Evolutionary conservation across 1,284 basidiomycete species (phyloP).

Genomic region (Malassezia arunalokei): DNA sequence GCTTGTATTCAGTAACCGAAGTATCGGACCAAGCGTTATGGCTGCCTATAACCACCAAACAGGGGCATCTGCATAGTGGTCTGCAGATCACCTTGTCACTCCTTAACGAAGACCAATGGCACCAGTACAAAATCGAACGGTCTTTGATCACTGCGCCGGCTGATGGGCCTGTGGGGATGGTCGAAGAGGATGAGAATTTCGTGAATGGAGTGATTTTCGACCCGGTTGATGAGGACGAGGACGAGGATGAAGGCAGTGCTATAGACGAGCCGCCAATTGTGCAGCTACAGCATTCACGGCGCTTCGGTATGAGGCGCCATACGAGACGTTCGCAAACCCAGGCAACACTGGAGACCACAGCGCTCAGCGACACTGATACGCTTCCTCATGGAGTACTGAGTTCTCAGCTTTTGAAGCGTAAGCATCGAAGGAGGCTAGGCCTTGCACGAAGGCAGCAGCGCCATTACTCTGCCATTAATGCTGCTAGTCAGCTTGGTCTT

Average conservation of each 20-base stretch:
- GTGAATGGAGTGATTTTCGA: constrained; percentile 1
- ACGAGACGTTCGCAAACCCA: not conserved
- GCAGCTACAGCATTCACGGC: not conserved
- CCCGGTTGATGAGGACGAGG: not conserved
- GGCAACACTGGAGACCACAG: not conserved
- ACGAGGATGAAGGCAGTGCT: not conserved
- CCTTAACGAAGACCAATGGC: not conserved
- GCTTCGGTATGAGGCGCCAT: no score
- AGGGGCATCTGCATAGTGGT: not conserved
- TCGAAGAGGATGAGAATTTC: not conserved
- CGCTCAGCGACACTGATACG: not conserved
- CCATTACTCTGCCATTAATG: not conserved
- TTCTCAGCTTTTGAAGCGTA: not conserved
- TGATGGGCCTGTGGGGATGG: constrained; percentile 4
- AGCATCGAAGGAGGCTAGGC: not conserved
- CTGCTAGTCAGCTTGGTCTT: constrained; percentile 18
- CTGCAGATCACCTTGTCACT: not conserved
- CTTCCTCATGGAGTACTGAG: not conserved
- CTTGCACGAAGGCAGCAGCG: not conserved
- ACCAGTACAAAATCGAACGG: not conserved
- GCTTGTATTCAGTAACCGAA: not conserved
- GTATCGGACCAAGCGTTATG: not conserved
- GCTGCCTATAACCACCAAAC: not conserved
- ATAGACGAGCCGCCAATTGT: not conserved
- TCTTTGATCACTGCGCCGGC: not conserved